Conservation (phyloP, 1,139 yeast genomes). For the Geotrichum aggregatum region DNA sequence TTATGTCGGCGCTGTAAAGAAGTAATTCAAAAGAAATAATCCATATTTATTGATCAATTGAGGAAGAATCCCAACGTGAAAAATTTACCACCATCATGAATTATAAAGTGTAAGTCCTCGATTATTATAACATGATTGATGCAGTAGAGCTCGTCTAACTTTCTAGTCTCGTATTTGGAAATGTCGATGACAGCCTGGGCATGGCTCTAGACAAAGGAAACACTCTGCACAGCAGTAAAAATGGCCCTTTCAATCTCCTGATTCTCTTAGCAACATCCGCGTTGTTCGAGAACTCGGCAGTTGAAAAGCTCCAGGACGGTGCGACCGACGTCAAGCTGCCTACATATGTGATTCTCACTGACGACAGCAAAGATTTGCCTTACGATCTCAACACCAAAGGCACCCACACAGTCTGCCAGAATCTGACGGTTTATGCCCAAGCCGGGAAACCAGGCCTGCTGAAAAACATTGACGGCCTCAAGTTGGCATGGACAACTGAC, state of each 20-base stretch:
- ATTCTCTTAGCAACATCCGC: constrained; percentile 20
- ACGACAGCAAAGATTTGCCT: not conserved
- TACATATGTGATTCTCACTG: constrained; percentile 5
- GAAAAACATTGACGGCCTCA: not conserved
- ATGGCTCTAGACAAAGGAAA: constrained; percentile 26
- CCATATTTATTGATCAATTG: not conserved
- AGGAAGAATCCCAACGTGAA: not conserved
- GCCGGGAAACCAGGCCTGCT: not conserved
- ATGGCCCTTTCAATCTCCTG: constrained; percentile 31
- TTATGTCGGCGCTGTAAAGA: constrained; percentile 58
- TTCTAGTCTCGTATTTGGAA: constrained; percentile 30
- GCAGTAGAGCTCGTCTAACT: not conserved
- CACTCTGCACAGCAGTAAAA: constrained; percentile 25
- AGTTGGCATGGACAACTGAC: not conserved
- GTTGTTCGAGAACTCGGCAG: not conserved
- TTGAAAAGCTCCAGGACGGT: not conserved
- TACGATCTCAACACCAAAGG: not conserved
- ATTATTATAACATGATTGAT: not conserved
- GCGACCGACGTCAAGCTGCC: not conserved
- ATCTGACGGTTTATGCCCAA: not conserved
- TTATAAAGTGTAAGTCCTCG: constrained; percentile 1
- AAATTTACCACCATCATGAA: not conserved
- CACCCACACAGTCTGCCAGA: not conserved
- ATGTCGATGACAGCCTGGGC: constrained; percentile 18
- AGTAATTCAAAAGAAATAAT: not conserved